Base-by-base conservation (phyloP, 495 filamentous ascomycete genomes). In the Aspergillus heteromorphus region DNA sequence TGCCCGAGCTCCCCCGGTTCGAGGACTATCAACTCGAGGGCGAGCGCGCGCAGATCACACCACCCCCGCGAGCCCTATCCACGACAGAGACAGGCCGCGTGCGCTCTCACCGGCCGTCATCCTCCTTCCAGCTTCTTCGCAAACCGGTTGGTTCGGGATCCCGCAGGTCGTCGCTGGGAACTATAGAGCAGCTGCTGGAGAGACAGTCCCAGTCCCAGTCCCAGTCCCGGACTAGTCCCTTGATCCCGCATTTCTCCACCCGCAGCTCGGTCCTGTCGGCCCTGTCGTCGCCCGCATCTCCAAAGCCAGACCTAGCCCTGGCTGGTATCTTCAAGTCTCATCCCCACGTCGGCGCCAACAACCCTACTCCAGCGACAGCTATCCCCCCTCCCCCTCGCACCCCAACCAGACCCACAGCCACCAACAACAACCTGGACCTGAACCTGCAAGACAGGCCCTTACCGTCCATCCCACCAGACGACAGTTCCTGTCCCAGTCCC, bases 1-100 rank as follows among this genome's bases (percentile, higher is more conserved):
- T 95, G 9, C 89, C 90, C 13, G 69, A 75, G 21, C 70, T 81
- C 36, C 77, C 77, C 27, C 62, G 63, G 9, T 81, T 81, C 53
- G 69, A 72, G 10, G 47, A 59, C 4, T 75, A 72, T 36, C 52
- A 61, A 9, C 16, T 70, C 2, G 60, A 66, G 7, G 63, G 65
- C 0, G 53, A 58, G 11, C 41, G 57, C 20, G 60, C 57, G 43
- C 60, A 56, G n/a, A 40, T 63, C 23, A 52, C 65, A 4, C 61
- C 61, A 6, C 72, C 71, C 9, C 62, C 65, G 10, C 68, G 60
- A 23, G 65, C 63, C 29, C 55, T 71, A 30, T 59, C 66, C 6
- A 58, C 60, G 1, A 59, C 56, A 13, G 62, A 62, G 8, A 45
- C 57, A 3, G 43, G 54, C 8, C 63, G 57, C 48, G 40, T 59